Evolutionary conservation across 2,329 filamentous ascomycete genomes (phyloP).

Genomic region (Penicillium sp.): DNA sequence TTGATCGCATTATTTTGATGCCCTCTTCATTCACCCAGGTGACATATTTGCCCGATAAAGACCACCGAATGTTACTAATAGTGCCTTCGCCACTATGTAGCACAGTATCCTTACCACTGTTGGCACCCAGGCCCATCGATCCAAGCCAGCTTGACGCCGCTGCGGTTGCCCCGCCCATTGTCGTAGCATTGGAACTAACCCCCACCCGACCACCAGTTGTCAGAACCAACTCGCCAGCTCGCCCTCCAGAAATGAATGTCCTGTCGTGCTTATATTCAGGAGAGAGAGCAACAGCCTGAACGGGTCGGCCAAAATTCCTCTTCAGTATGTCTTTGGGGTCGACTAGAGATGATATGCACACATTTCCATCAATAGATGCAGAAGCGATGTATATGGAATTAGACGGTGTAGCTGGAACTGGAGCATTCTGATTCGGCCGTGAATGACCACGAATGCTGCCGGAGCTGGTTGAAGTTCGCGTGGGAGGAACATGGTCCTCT

Average conservation of each 20-base stretch:
- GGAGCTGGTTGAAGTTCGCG: conserved; percentile 33
- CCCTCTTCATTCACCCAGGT: conserved; percentile 96
- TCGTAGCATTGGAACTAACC: conserved; percentile 81
- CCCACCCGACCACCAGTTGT: conserved; percentile 81
- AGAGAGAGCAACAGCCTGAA: conserved; percentile 91
- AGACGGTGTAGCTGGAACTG: conserved; percentile 73
- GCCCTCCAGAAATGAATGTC: conserved; percentile 87
- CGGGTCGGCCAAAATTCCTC: conserved; percentile 89
- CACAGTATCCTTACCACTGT: conserved; percentile 81
- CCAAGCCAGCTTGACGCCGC: conserved; percentile 90
- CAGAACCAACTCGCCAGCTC: conserved; percentile 83
- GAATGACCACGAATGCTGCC: conserved; percentile 37
- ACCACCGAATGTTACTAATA: conserved; percentile 94
- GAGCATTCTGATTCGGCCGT: conserved; percentile 24
- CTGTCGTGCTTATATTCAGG: conserved; percentile 90
- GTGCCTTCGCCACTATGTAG: conserved; percentile 90
- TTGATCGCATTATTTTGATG: conserved; percentile 96
- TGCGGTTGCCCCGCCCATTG: conserved; percentile 72
- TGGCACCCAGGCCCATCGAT: conserved; percentile 77
- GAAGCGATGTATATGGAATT: conserved; percentile 94
- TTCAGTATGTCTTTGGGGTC: conserved; percentile 89
- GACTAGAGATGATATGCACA: conserved; percentile 85
- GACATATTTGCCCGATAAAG: conserved; percentile 86
- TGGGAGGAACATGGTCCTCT: conserved; percentile 31
- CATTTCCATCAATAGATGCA: conserved; percentile 92